These are phyloP conservation scores for Ustilago cynodontis DNA, from an alignment of 1,284 basidiomycete genomes.

Conservation along the genomic window DNA sequence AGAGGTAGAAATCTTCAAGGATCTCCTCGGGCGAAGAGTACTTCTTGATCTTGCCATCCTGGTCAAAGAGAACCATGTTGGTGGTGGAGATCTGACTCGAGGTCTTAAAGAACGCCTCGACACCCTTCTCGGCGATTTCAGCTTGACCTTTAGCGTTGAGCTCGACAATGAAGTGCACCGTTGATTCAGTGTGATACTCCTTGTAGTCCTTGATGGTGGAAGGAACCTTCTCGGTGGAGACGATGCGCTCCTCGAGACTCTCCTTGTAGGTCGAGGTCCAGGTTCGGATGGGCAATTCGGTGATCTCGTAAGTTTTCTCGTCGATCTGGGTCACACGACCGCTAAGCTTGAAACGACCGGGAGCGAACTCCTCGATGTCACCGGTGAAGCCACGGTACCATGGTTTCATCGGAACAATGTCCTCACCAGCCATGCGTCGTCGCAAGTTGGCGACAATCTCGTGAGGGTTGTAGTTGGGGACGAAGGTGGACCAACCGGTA, in stretches of 20 bases:
- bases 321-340: conserved; percentile 84
- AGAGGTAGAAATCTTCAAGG: conserved; percentile 91
- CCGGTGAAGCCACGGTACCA: conserved; percentile 97
- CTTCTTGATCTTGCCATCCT: conserved; percentile 95
- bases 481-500: conserved; percentile 95
- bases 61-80: conserved; percentile 99
- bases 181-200: conserved; percentile 81
- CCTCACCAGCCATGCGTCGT: conserved; percentile 87
- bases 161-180: conserved; percentile 89
- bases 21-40: conserved; percentile 92
- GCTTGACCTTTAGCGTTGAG: conserved; percentile 85
- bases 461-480: conserved; percentile 92
- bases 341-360: conserved; percentile 87
- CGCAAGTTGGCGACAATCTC: conserved; percentile 91
- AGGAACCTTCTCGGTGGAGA: conserved; percentile 76
- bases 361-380: conserved; percentile 81
- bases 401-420: conserved; percentile 85
- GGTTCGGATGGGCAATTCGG: conserved; percentile 91
- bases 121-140: conserved; percentile 88
- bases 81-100: conserved; percentile 83
- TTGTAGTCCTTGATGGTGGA: conserved; percentile 73
- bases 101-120: conserved; percentile 92
- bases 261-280: conserved; percentile 96
- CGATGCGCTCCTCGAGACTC: conserved; percentile 80
- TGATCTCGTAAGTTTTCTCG: conserved; percentile 91